Base-by-base conservation (phyloP, 2,329 filamentous ascomycete genomes). In the Aureobasidium subglaciale region DNA sequence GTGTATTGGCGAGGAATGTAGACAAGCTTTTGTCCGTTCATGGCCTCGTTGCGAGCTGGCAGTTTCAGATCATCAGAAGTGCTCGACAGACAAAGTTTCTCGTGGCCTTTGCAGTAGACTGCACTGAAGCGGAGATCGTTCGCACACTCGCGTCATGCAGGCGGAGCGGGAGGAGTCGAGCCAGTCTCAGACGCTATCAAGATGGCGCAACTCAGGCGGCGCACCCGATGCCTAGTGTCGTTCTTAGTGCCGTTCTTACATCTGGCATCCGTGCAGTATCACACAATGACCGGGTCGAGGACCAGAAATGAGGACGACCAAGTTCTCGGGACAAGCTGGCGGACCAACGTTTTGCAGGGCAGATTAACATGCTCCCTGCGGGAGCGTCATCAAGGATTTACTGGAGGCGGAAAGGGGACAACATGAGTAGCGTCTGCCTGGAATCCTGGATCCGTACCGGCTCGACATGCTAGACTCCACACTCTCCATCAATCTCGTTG, bases 171-270 rank as follows among this genome's bases (percentile, higher is more conserved):
- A 55, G 20, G 25, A 56, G 42, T 56, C 54, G 43, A 48, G 20
- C 54, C 54, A 46, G 34, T 46, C 48, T 35, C 48, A 38, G 40
- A 55, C 42, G 42, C 50, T 54, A 48, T 27, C 32, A 34, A 48
- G 54, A 56, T 56, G 54, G 54, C 54, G 54, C 42, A 56, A 56
- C 41, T 56, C 32, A 40, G 54, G 43, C 54, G 41, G 54, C 54
- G 43, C 43, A 46, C 41, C 42, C 42, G 54, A 43, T 49, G 54
- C 25, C 42, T 49, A 54, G 50, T 35, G 50, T 20, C 27, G 38
- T 29, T 37, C 16, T 54, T 54, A 54, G 50, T 43, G 50, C 38
- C 50, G 46, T 25, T 27, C 27, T 38, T 42, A 54, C 38, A 54
- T 54, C 50, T 42, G 29, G 50, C 27, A 30, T 54, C 50, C 22